Evolutionary conservation across 176 grass and related monocot genomes (phyloP).

Genomic region (Aechmea fasciata): DNA sequence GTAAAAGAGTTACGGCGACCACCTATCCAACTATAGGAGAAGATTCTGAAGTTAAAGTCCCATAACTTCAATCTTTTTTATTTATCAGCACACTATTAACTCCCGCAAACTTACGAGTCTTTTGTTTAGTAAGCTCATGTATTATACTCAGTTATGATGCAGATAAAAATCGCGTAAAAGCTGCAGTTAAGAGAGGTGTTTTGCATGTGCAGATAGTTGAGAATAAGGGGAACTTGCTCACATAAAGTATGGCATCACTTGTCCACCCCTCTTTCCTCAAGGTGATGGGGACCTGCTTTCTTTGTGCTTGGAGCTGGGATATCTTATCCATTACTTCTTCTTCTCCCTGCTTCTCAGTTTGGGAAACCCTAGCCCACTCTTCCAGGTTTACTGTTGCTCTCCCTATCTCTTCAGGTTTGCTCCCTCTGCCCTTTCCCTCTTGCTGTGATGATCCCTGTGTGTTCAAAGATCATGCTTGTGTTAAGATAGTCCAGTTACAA

Average conservation of each 20-base stretch:
- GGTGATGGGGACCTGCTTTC: constrained; percentile 50
- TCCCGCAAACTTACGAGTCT: too few relatives aligned
- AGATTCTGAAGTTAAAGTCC: too few relatives aligned
- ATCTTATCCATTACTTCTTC: constrained; percentile 12
- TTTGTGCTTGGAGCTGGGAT: constrained; percentile 40
- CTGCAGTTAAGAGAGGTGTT: too few relatives aligned
- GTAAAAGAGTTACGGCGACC: too few relatives aligned
- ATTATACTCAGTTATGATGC: too few relatives aligned
- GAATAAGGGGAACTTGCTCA: constrained; percentile 37
- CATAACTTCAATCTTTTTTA: too few relatives aligned
- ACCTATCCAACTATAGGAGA: too few relatives aligned
- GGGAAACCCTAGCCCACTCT: constrained; percentile 60
- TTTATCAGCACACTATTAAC: too few relatives aligned
- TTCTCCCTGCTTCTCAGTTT: constrained; percentile 27
- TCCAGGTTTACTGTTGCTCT: constrained; percentile 56
- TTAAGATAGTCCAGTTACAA: not conserved
- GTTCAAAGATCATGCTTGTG: constrained; percentile 12
- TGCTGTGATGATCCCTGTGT: constrained; percentile 66
- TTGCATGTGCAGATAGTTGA: not conserved
- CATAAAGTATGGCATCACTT: constrained; percentile 73
- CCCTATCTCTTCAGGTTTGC: constrained; percentile 67
- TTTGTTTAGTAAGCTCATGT: too few relatives aligned
- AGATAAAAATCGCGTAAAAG: too few relatives aligned
- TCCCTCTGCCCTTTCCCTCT: constrained; percentile 42
- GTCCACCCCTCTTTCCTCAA: constrained; percentile 51